phyloP scores from a whole-genome alignment of 1,139 yeast genomes.

The Diutina rugosa region DNA sequence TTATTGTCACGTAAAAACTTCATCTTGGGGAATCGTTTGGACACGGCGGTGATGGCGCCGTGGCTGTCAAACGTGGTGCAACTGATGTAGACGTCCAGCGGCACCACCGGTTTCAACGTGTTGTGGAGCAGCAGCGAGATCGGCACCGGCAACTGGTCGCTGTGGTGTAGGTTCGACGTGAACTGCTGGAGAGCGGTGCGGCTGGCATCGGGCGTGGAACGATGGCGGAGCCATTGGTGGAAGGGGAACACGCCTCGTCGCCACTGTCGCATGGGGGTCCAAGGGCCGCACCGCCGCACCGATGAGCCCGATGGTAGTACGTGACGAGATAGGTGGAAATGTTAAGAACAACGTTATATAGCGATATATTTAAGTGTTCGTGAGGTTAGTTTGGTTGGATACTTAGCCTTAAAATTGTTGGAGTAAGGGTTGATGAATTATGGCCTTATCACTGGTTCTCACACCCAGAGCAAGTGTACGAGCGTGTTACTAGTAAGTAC shows the following conservation, averaged over 20 bases:
- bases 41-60: conserved; percentile 65
- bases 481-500: no score
- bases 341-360: no score
- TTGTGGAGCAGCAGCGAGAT: neutral
- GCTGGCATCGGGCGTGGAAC: neutral
- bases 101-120: conserved; percentile 39
- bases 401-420: no score
- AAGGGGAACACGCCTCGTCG: neutral
- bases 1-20: conserved; percentile 65
- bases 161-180: neutral
- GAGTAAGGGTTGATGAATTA: no score
- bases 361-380: no score
- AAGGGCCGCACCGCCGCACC: neutral
- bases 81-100: conserved; percentile 44
- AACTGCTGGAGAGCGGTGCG: neutral
- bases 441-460: no score
- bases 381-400: neutral
- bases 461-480: no score
- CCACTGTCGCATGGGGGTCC: neutral
- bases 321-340: no score
- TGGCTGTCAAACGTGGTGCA: conserved; percentile 62
- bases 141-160: neutral
- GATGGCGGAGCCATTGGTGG: neutral
- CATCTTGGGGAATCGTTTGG: conserved; percentile 68
- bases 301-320: neutral